A percentile compares a stretch with the other conserved stretches of the same genome.
phyloP scores from a whole-genome alignment of 208 protist species.

The Wallacemonas rigidus region DNA sequence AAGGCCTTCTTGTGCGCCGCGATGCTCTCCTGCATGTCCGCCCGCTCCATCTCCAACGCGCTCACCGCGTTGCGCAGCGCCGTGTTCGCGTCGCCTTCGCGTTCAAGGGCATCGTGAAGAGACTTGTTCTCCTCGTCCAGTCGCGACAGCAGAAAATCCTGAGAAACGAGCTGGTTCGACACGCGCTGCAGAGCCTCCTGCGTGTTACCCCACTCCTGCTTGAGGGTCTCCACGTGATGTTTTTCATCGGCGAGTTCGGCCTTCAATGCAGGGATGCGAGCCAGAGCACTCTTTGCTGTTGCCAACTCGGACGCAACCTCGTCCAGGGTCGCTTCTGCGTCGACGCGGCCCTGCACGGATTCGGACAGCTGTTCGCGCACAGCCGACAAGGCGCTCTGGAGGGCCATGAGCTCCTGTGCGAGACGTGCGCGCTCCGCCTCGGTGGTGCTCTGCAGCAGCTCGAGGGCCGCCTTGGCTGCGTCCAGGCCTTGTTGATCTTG shows the following conservation, averaged over 20 bases:
- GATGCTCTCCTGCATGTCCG: not conserved
- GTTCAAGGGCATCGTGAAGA: slow-evolving; percentile 23
- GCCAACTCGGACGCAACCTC: slow-evolving; percentile 8
- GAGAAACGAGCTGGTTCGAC: slow-evolving; percentile 11
- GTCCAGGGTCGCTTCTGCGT: not conserved
- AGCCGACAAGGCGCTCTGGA: not conserved
- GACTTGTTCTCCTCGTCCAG: slow-evolving; percentile 12
- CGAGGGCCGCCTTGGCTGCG: not conserved
- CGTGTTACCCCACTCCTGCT: not conserved
- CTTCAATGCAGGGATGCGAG: not conserved
- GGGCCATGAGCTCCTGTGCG: not conserved
- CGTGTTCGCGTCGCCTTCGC: slow-evolving; percentile 15
- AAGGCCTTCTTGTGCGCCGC: slow-evolving; percentile 1
- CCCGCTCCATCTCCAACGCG: not conserved
- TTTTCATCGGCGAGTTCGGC: not conserved
- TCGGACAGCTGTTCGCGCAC: not conserved
- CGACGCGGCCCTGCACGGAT: not conserved
- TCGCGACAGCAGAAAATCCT: not conserved
- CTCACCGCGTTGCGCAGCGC: not conserved
- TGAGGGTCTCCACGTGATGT: not conserved
- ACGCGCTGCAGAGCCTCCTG: slow-evolving; percentile 11
- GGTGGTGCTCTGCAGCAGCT: not conserved
- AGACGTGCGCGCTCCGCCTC: not conserved
- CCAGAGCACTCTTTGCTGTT: not conserved
- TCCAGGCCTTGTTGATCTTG: not conserved